Evolutionary conservation across 441 rosid species (phyloP).

Genomic region (Populus hybrid): DNA sequence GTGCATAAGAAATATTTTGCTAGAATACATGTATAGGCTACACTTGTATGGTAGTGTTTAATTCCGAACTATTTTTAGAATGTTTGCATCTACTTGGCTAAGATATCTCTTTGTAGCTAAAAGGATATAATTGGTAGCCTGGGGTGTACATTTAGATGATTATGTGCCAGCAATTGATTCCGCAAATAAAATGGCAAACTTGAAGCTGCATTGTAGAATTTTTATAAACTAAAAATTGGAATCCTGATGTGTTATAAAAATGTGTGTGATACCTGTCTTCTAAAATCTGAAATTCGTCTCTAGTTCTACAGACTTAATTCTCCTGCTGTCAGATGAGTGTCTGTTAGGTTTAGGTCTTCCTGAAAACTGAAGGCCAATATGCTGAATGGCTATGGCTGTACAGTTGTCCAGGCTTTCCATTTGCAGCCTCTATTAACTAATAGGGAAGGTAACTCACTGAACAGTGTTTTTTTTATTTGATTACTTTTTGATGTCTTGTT

Average conservation of each 20-base stretch:
- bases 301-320: neutral
- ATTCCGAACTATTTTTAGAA: neutral
- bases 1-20: neutral
- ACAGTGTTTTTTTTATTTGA: no score
- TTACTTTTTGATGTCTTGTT: neutral
- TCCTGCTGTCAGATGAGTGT: neutral
- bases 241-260: neutral
- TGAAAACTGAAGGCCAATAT: neutral
- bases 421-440: neutral
- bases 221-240: neutral
- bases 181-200: neutral
- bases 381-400: neutral
- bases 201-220: neutral
- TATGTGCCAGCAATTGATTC: neutral
- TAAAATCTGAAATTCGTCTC: neutral
- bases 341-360: neutral
- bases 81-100: neutral
- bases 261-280: neutral
- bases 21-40: neutral
- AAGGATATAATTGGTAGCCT: neutral
- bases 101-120: neutral
- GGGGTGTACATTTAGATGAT: neutral
- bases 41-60: constrained; percentile 4
- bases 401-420: neutral
- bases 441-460: neutral